Conservation (phyloP, 1,139 yeast species). For the Sugiyamaella sp. region DNA sequence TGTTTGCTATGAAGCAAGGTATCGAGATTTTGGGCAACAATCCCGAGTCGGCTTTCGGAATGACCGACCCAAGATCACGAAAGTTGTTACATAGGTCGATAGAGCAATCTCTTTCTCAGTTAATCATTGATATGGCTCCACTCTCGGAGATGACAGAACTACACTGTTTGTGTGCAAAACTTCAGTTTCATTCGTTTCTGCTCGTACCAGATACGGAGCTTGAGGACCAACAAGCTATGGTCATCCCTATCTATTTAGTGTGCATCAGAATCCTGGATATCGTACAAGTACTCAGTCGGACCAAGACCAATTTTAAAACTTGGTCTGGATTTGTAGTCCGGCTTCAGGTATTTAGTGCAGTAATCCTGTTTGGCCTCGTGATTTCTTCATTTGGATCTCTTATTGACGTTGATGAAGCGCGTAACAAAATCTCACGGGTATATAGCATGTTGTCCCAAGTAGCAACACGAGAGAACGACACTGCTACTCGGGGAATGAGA, state of each 20-base stretch:
- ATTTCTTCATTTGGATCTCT: constrained; percentile 19
- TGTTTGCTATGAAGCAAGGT: constrained; percentile 22
- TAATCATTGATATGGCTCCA: constrained; percentile 25
- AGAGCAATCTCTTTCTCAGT: constrained; percentile 25
- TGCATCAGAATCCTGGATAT: constrained; percentile 25
- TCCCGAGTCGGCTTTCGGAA: constrained; percentile 30
- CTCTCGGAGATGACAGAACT: constrained; percentile 29
- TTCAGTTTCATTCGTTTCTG: constrained; percentile 30
- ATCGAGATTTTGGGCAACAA: constrained; percentile 28
- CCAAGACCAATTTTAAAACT: constrained; percentile 6
- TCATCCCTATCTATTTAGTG: constrained; percentile 28
- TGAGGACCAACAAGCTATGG: constrained; percentile 25
- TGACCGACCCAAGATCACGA: constrained; percentile 28
- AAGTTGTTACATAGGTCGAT: constrained; percentile 26
- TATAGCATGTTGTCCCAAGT: constrained; percentile 17
- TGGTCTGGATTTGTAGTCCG: constrained; percentile 21
- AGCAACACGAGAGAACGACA: constrained; percentile 17
- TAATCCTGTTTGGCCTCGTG: constrained; percentile 26
- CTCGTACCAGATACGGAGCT: constrained; percentile 29
- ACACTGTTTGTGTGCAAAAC: constrained; percentile 27
- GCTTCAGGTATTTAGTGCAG: constrained; percentile 18
- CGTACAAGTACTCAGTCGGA: constrained; percentile 13
- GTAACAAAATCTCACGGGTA: constrained; percentile 25
- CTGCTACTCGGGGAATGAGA: constrained; percentile 22
- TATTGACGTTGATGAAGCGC: constrained; percentile 22